Evolutionary conservation across 805 yeast genomes (phyloP), one percentile per base, ranked within the genome.

Genomic region (Candida qinlingensis): DNA sequence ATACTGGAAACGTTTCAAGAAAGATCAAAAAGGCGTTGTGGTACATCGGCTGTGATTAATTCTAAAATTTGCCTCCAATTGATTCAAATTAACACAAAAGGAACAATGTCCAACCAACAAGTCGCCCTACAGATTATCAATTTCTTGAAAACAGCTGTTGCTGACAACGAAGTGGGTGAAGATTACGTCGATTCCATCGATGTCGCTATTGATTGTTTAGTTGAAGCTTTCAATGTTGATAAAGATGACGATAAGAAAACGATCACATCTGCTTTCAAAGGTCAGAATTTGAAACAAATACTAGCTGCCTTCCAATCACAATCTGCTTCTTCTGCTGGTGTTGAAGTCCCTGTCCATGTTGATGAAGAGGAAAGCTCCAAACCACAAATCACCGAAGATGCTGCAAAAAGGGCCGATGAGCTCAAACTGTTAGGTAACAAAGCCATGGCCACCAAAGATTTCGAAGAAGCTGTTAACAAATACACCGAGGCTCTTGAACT

Each of bases 191-290:
- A 94, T 58, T 88, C 97, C 8, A 74, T 92, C 57, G 97, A 90
- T 56, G 96, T 92, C 45, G 98, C 98, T 52, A 77, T 90, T 56
- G 96, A 89, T 62, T 89, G 97, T 72, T 80, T 94, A 49, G 80
- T 87, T 27, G 98, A 91, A 59, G 89, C 96, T 9, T 92, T 85
- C 64, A 82, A 74, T 44, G 81, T 91, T 28, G 73, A 77, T 54
- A 74, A 76, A 56, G 83, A 76, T 28, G 71, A 70, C 26, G 74
- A 75, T 35, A 57, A 51, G 41, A 51, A 65, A 19, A 13, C 41
- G 30, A 39, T 47, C 19, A 39, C 13, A 5, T 25, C 54, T 31
- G 74, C 68, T 53, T 80, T 75, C 60, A 70, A 65, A 36, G 84
- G 79, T 42, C 75, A 72, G 59, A 61, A 68, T 9, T 74, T 82